Evolutionary conservation across 805 yeast species (phyloP).

Genomic region (Komagataella pseudopastoris): DNA sequence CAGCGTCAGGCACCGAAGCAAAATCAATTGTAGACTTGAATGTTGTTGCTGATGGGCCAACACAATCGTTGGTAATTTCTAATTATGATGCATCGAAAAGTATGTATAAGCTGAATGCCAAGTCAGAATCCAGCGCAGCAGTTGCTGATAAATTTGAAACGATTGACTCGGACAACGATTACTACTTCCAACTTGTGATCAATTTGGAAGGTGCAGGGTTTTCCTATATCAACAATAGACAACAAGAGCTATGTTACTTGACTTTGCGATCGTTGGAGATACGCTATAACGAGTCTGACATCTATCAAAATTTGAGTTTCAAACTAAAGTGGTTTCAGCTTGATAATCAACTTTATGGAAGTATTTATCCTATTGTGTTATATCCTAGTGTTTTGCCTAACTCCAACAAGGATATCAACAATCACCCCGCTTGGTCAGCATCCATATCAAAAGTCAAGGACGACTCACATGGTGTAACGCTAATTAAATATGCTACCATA

Average conservation of each 20-base stretch:
- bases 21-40: constrained; percentile 64
- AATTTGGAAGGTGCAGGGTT: constrained; percentile 78
- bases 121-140: constrained; percentile 14
- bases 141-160: constrained; percentile 42
- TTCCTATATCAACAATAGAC: constrained; percentile 60
- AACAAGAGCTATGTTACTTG: constrained; percentile 74
- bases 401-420: constrained; percentile 67
- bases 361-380: constrained; percentile 73
- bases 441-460: constrained; percentile 78
- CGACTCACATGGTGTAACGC: constrained; percentile 79
- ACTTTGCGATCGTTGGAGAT: constrained; percentile 73
- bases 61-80: constrained; percentile 75
- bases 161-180: constrained; percentile 37
- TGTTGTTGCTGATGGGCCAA: constrained; percentile 93
- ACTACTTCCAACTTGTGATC: constrained; percentile 38
- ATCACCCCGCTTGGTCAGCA: constrained; percentile 84
- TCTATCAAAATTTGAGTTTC: constrained; percentile 67
- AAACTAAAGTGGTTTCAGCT: constrained; percentile 91
- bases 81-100: constrained; percentile 71
- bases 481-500: constrained; percentile 83
- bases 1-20: constrained; percentile 24
- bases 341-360: constrained; percentile 84
- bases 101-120: constrained; percentile 43
- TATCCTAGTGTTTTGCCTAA: constrained; percentile 89
- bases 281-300: constrained; percentile 69